Evolutionary conservation across 2,329 filamentous ascomycete species (phyloP).

Genomic region (Colletotrichum sp.): DNA sequence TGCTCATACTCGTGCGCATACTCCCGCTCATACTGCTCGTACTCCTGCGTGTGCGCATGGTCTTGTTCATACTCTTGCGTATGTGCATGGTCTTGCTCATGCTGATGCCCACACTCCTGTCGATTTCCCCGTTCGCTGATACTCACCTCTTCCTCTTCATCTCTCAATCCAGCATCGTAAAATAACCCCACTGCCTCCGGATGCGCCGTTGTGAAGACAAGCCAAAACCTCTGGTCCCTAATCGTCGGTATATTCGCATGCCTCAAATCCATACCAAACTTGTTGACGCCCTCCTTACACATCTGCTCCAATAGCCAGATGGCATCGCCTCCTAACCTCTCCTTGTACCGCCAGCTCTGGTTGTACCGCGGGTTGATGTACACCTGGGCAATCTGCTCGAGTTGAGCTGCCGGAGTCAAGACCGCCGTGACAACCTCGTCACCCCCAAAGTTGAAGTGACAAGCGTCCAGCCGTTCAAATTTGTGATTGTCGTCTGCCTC

Average conservation of each 20-base stretch:
- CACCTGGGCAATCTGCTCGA: slow-evolving; percentile 36
- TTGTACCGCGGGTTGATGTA: slow-evolving; percentile 29
- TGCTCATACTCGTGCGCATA: not conserved
- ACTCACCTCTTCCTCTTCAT: not conserved
- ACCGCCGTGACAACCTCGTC: slow-evolving; percentile 21
- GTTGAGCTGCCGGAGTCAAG: slow-evolving; percentile 37
- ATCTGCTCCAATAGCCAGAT: slow-evolving; percentile 39
- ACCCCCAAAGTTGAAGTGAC: slow-evolving; percentile 18
- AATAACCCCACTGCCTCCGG: slow-evolving; percentile 16
- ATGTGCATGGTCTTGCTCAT: not conserved
- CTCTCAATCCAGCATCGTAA: slow-evolving; percentile 20
- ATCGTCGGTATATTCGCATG: slow-evolving; percentile 16
- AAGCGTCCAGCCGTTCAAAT: slow-evolving; percentile 33
- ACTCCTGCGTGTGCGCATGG: not conserved
- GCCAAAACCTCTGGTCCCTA: slow-evolving; percentile 24
- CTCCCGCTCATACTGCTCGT: not conserved
- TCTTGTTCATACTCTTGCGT: not conserved
- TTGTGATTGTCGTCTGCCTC: slow-evolving; percentile 15
- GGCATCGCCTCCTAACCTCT: slow-evolving; percentile 33
- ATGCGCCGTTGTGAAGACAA: slow-evolving; percentile 20
- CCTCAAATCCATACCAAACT: slow-evolving; percentile 22
- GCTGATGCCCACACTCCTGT: not conserved
- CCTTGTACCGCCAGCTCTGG: slow-evolving; percentile 9
- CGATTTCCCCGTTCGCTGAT: not conserved
- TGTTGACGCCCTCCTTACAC: not conserved